These are phyloP conservation scores for Saturnispora bothae DNA, from an alignment of 805 yeast species.

Conservation along the genomic window DNA sequence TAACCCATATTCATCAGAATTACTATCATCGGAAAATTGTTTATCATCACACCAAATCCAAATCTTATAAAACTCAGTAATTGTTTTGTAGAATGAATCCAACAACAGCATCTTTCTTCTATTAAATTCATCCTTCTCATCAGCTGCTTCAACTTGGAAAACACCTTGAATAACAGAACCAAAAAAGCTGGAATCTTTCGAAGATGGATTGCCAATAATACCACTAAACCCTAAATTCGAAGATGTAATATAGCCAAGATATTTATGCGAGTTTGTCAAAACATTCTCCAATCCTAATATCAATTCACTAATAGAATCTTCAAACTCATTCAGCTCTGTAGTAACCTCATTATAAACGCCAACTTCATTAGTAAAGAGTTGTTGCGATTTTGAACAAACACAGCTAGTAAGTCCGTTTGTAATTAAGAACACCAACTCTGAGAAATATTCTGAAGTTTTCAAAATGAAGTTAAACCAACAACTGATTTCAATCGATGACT, in stretches of 20 bases:
- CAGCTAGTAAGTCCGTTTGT: conserved; percentile 18
- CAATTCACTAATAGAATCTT: conserved; percentile 35
- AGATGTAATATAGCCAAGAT: conserved; percentile 22
- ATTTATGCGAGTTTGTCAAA: conserved; percentile 47
- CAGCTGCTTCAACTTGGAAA: conserved; percentile 59
- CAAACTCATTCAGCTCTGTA: conserved; percentile 13
- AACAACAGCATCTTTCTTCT: conserved; percentile 46
- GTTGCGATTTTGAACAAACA: conserved; percentile 22
- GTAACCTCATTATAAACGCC: neutral
- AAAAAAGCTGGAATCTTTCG: conserved; percentile 35
- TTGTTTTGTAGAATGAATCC: conserved; percentile 54
- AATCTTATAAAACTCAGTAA: conserved; percentile 42
- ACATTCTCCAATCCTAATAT: conserved; percentile 58
- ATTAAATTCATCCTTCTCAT: conserved; percentile 37
- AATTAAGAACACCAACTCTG: conserved; percentile 19
- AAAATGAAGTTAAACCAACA: conserved; percentile 22
- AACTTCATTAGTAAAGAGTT: conserved; percentile 12
- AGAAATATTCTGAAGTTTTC: conserved; percentile 17
- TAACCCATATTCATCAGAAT: neutral
- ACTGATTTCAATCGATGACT: conserved; percentile 17
- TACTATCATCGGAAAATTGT: neutral
- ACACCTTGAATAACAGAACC: conserved; percentile 71
- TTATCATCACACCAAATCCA: conserved; percentile 36
- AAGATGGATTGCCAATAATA: conserved; percentile 7
- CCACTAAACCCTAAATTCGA: conserved; percentile 5